Percentiles rank a stretch among this genome's conserved stretches.
These are phyloP conservation scores for Pelomyxa schiedti DNA, from an alignment of 78 protist genomes.

Conservation along the genomic window DNA sequence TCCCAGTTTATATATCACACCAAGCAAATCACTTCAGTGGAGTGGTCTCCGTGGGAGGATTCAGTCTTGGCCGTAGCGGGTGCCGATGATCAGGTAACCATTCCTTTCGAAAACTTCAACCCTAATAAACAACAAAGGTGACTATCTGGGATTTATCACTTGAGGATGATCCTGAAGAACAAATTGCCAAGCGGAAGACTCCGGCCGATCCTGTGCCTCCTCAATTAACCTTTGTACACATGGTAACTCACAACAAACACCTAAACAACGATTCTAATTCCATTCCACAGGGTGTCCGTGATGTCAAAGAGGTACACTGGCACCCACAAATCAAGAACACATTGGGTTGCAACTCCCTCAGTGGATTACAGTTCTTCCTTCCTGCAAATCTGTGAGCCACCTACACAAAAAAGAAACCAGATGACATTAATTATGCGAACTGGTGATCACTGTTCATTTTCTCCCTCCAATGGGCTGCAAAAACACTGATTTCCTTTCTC, in stretches of 20 bases:
- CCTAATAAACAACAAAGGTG: neutral
- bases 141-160: constrained; percentile 71
- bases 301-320: constrained; percentile 72
- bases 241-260: too few species aligned
- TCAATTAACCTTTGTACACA: constrained; percentile 53
- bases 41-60: constrained; percentile 61
- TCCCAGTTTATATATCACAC: constrained; percentile 37
- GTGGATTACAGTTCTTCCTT: too few species aligned
- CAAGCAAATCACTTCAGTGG: constrained; percentile 57
- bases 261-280: too few species aligned
- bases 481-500: too few species aligned
- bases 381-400: too few species aligned
- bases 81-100: too few species aligned
- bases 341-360: too few species aligned
- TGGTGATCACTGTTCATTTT: too few species aligned
- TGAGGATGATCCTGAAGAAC: constrained; percentile 51
- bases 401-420: too few species aligned
- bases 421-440: too few species aligned
- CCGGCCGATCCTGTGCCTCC: constrained; percentile 30
- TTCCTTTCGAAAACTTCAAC: too few species aligned
- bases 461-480: too few species aligned
- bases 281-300: constrained; percentile 60
- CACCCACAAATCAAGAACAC: constrained; percentile 68
- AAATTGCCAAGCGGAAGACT: neutral
- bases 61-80: constrained; percentile 51